A percentile compares a stretch with the other conserved stretches of the same genome.
Evolutionary conservation across 202 grass and related monocot genomes (phyloP).

Genomic region (Musa balbisiana): DNA sequence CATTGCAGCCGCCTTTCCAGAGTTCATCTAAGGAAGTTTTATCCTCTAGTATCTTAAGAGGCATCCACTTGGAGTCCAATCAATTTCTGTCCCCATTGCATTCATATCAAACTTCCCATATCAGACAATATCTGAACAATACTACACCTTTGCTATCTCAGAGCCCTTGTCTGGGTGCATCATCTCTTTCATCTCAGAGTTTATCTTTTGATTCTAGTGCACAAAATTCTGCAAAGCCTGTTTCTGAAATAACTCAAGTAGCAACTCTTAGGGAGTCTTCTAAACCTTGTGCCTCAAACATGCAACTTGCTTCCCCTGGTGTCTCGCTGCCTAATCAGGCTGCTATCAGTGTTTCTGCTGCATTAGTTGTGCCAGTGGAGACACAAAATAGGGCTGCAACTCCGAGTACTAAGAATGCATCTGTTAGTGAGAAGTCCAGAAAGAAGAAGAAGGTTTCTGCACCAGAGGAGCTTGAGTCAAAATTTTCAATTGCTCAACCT

Average conservation of each 20-base stretch:
- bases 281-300: slow-evolving; percentile 27
- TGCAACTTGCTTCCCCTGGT: slow-evolving; percentile 36
- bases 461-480: slow-evolving; percentile 22
- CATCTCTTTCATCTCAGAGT: slow-evolving; percentile 45
- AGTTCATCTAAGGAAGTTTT: slow-evolving; percentile 34
- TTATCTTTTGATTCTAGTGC: slow-evolving; percentile 55
- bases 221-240: slow-evolving; percentile 32
- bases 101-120: slow-evolving; percentile 54
- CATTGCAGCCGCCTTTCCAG: slow-evolving; percentile 36
- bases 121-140: slow-evolving; percentile 39
- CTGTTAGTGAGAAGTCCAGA: slow-evolving; percentile 57
- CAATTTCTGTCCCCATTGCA: slow-evolving; percentile 62
- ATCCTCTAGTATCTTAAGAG: slow-evolving; percentile 50
- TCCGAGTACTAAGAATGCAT: slow-evolving; percentile 37
- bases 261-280: slow-evolving; percentile 38
- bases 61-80: slow-evolving; percentile 63
- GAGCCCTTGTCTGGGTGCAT: slow-evolving; percentile 34
- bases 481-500: slow-evolving; percentile 29
- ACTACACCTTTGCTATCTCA: slow-evolving; percentile 54
- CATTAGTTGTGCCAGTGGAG: slow-evolving; percentile 33
- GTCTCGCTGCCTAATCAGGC: slow-evolving; percentile 31
- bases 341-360: slow-evolving; percentile 29
- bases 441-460: slow-evolving; percentile 89
- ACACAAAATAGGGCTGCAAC: slow-evolving; percentile 42
- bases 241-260: slow-evolving; percentile 51